Evolutionary conservation across 139 green algal species (phyloP).

Genomic region (Coelastrella sp.): DNA sequence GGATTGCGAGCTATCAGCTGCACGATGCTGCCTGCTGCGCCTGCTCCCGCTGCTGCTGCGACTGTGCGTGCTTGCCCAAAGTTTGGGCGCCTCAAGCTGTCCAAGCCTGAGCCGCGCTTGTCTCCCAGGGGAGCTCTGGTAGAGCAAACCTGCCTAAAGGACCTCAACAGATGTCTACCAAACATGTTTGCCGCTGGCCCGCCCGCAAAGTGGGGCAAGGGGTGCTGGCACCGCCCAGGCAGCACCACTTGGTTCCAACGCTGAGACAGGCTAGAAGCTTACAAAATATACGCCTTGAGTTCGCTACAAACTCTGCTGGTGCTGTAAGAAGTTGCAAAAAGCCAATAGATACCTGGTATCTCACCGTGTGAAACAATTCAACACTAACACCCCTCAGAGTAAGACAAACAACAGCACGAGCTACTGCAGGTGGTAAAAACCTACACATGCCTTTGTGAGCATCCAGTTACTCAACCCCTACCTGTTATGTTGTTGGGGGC

Average conservation of each 20-base stretch:
- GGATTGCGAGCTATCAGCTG: neutral
- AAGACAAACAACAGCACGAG: too few relatives aligned
- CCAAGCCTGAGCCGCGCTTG: neutral
- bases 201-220: neutral
- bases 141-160: neutral
- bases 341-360: too few relatives aligned
- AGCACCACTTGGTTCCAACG: neutral
- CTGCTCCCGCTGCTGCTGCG: conserved; percentile 20
- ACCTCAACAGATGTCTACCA: neutral
- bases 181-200: neutral
- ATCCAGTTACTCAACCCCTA: neutral
- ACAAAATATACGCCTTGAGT: too few relatives aligned
- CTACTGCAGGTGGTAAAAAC: too few relatives aligned
- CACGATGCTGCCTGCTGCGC: conserved; percentile 33
- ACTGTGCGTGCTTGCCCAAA: neutral
- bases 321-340: too few relatives aligned
- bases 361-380: too few relatives aligned
- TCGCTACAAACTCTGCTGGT: too few relatives aligned
- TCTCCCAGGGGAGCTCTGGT: neutral
- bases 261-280: too few relatives aligned
- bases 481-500: neutral
- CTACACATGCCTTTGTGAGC: neutral
- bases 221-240: neutral
- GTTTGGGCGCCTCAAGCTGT: neutral
- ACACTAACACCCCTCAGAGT: neutral